phyloP scores from a whole-genome alignment of 495 filamentous ascomycete species.

The Cladorrhinum samala region DNA sequence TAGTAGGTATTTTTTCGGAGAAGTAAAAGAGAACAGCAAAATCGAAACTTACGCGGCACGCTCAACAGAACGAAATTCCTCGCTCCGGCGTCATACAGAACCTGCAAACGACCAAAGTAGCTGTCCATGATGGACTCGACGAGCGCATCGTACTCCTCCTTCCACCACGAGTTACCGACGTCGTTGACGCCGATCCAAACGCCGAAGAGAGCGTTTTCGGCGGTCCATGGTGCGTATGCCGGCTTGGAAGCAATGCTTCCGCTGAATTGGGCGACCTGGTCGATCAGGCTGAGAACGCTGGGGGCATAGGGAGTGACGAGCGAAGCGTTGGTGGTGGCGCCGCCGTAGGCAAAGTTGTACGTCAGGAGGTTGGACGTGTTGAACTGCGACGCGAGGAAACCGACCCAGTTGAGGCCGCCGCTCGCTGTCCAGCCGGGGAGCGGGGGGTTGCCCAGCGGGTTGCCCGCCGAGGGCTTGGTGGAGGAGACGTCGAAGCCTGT shows the following conservation, averaged over 20 bases:
- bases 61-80: conserved; percentile 72
- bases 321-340: conserved; percentile 59
- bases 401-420: conserved; percentile 63
- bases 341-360: conserved; percentile 65
- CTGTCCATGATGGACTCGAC: conserved; percentile 50
- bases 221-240: conserved; percentile 51
- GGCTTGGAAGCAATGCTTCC: conserved; percentile 26
- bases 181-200: conserved; percentile 81
- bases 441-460: conserved; percentile 72
- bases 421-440: conserved; percentile 55
- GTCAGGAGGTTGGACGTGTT: conserved; percentile 54
- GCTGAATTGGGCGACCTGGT: conserved; percentile 52
- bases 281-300: conserved; percentile 50
- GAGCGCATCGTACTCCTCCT: conserved; percentile 37
- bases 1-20: not conserved
- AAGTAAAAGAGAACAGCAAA: not conserved
- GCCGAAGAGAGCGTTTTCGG: conserved; percentile 55
- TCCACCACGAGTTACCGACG: conserved; percentile 57
- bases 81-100: conserved; percentile 58
- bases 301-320: conserved; percentile 44
- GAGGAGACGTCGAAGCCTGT: conserved; percentile 59
- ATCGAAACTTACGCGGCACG: conserved; percentile 49
- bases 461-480: conserved; percentile 53
- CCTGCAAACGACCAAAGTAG: conserved; percentile 49
- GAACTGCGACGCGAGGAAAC: conserved; percentile 56